These are phyloP conservation scores for Saccharomyces hybrid DNA, from an alignment of 1,139 yeast species.

Conservation along the genomic window DNA sequence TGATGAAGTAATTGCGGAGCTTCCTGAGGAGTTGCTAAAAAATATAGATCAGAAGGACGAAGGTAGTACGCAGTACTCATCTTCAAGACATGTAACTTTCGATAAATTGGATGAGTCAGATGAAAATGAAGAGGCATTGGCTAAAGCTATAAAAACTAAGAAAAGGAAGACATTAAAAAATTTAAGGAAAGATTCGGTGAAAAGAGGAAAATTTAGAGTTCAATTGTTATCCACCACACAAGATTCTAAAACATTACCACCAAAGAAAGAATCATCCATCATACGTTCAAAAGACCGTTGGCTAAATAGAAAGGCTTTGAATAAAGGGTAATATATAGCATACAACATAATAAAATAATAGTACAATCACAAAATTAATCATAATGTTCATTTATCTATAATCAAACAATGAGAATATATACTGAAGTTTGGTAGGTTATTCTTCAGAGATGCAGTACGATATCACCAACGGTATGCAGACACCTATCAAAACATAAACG, in stretches of 20 bases:
- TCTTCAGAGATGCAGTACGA: conserved; percentile 21
- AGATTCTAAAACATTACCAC: conserved; percentile 28
- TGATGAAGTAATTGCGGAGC: conserved; percentile 22
- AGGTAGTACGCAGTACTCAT: conserved; percentile 7
- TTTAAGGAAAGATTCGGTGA: conserved; percentile 35
- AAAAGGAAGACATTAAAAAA: conserved; percentile 40
- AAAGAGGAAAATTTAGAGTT: conserved; percentile 54
- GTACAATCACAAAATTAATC: not conserved
- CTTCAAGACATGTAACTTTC: conserved; percentile 23
- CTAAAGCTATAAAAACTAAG: conserved; percentile 32
- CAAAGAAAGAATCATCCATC: conserved; percentile 40
- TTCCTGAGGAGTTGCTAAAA: conserved; percentile 28
- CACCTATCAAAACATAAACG: conserved; percentile 23
- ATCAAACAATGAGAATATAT: not conserved
- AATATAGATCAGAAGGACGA: conserved; percentile 15
- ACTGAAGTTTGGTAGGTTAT: not conserved
- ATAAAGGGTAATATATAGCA: conserved; percentile 17
- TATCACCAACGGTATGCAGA: conserved; percentile 23
- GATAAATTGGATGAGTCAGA: conserved; percentile 25
- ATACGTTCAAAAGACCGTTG: conserved; percentile 46
- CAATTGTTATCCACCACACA: conserved; percentile 16
- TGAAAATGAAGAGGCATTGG: conserved; percentile 16
- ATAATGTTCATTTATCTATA: conserved; percentile 2
- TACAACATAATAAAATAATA: not conserved
- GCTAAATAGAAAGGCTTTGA: conserved; percentile 50